Base-by-base conservation (phyloP, 2,329 filamentous ascomycete species). In the Aspergillus jensenii region DNA sequence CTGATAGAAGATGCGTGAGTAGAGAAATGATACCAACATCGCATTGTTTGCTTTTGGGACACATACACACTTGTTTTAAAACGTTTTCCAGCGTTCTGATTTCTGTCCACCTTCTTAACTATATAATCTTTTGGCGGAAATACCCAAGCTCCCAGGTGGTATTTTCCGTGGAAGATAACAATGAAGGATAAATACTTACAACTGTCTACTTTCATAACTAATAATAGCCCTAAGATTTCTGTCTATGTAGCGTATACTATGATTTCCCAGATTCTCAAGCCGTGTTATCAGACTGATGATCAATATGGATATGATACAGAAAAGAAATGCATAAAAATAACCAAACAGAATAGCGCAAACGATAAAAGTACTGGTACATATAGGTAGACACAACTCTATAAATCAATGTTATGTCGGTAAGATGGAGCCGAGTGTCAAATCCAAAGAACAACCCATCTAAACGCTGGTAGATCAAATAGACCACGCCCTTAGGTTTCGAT, bases 11-110 rank as follows among this genome's bases (percentile, higher is more conserved):
- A 41, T 51, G 56, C 52, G 51, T 49, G 56, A 59, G 51, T 65
- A 65, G 63, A 66, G 59, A 65, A 65, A 62, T 63, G 62, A 63
- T 63, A 67, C 61, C 61, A 59, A 60, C 58, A 23, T 56, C 39
- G 52, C 37, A 17, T 51, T 56, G 14, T 50, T 50, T 23, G 6
- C 31, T 37, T 37, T 37, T 37, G 35, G 35, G 14, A 37, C 9
- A n/a, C 5, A 37, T 37, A n/a, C 35, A 12, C 14, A 37, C 35
- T 15, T n/a, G 27, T 37, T n/a, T 21, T 31, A 31, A 31, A 27
- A 33, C 6, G 6, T 46, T 46, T n/a, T 21, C 23, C 27, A 8
- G 27, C 27, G 4, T 31, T 11, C 9, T 31, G 3, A 31, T 31
- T 31, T 31, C 27, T 31, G 23, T 25, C 27, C 9, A 31, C 9